A percentile compares a stretch with the other conserved stretches of the same genome.
Evolutionary conservation across 1,284 basidiomycete species (phyloP).

Genomic region (Cerioporus squamosus): DNA sequence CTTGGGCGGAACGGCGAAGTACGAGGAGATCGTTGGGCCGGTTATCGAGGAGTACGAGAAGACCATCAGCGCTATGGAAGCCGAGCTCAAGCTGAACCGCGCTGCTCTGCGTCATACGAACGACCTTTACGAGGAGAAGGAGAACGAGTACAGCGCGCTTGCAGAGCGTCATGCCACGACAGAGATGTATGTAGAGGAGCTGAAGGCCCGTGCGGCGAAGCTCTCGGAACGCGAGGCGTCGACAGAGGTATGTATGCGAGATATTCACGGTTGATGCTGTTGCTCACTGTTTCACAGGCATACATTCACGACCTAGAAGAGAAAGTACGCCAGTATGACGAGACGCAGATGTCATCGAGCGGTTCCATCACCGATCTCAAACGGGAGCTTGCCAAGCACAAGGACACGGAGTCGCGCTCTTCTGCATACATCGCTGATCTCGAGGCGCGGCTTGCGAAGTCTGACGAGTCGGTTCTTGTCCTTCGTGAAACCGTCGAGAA

Average conservation of each 20-base stretch:
- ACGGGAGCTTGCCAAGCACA: conserved; percentile 81
- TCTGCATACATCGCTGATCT: conserved; percentile 88
- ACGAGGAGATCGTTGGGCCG: conserved; percentile 96
- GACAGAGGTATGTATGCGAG: conserved; percentile 79
- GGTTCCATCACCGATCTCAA: conserved; percentile 82
- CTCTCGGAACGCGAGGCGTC: conserved; percentile 88
- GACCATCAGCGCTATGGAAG: conserved; percentile 94
- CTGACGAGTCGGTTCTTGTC: conserved; percentile 75
- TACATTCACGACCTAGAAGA: conserved; percentile 94
- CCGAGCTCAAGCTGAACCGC: conserved; percentile 88
- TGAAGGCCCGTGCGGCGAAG: conserved; percentile 81
- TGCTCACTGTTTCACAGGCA: conserved; percentile 49
- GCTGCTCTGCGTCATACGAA: conserved; percentile 91
- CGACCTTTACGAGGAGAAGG: conserved; percentile 90
- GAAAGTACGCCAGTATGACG: conserved; percentile 84
- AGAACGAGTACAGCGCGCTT: conserved; percentile 72
- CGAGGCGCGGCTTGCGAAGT: conserved; percentile 79
- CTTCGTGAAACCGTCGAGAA: conserved; percentile 76
- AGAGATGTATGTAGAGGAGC: conserved; percentile 86
- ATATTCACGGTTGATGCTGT: conserved; percentile 8
- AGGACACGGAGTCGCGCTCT: conserved; percentile 76
- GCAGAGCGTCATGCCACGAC: conserved; percentile 75
- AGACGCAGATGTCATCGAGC: conserved; percentile 75
- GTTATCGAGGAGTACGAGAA: conserved; percentile 99
- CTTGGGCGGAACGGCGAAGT: conserved; percentile 76